A percentile compares a stretch with the other conserved stretches of the same genome.
These are phyloP conservation scores for Penicillium sumatraense DNA, from an alignment of 2,329 filamentous ascomycete species.

Conservation along the genomic window DNA sequence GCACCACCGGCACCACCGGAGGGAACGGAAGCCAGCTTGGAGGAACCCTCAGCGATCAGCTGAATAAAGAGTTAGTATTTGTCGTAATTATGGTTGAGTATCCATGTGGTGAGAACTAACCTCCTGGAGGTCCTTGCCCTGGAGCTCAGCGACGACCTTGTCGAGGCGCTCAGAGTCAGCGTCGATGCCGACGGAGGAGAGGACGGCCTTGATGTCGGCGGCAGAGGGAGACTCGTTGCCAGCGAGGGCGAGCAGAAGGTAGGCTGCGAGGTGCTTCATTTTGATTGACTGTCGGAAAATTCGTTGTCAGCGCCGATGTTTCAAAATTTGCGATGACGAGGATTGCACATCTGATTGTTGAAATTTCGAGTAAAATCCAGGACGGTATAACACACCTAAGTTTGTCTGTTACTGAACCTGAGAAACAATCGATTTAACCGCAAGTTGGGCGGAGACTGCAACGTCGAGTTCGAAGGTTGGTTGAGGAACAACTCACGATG, in stretches of 20 bases:
- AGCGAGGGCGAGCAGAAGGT: slow-evolving; percentile 93
- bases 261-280: slow-evolving; percentile 99
- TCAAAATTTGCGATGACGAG: slow-evolving; percentile 4
- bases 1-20: slow-evolving; percentile 75
- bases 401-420: slow-evolving; percentile 50
- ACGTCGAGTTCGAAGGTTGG: slow-evolving; percentile 78
- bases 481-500: slow-evolving; percentile 35
- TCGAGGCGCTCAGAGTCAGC: slow-evolving; percentile 84
- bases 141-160: slow-evolving; percentile 80
- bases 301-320: slow-evolving; percentile 24
- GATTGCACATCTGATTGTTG: not conserved
- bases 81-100: not conserved
- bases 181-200: slow-evolving; percentile 94
- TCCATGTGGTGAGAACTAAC: slow-evolving; percentile 57
- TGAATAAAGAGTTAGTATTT: slow-evolving; percentile 46
- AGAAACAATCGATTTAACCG: slow-evolving; percentile 99
- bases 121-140: slow-evolving; percentile 77
- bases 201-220: slow-evolving; percentile 82
- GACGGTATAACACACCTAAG: slow-evolving; percentile 29
- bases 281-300: slow-evolving; percentile 51
- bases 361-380: not conserved
- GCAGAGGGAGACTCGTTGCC: slow-evolving; percentile 89
- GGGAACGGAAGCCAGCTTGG: slow-evolving; percentile 97
- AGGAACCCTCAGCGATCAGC: slow-evolving; percentile 87
- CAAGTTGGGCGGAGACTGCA: slow-evolving; percentile 97